These are phyloP conservation scores for Mucor circinelloides DNA, from an alignment of 371 early-diverging fungal species.

Conservation along the genomic window DNA sequence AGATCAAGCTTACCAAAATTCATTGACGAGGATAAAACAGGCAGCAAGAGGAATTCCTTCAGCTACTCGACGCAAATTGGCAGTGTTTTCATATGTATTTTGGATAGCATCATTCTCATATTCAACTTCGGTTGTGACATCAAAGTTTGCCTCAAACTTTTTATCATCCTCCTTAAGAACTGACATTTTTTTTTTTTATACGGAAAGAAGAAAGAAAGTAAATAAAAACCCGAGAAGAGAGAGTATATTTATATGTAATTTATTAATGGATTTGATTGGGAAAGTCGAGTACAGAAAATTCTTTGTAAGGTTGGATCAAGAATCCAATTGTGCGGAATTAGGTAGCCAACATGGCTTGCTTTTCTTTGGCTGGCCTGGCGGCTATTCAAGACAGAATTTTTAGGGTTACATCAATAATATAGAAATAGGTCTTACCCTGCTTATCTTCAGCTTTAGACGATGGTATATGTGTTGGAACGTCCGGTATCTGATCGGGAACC, in stretches of 20 bases:
- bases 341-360: constrained; percentile 25
- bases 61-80: constrained; percentile 32
- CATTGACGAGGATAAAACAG: constrained; percentile 57
- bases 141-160: constrained; percentile 20
- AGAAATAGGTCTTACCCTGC: constrained; percentile 3
- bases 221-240: neutral
- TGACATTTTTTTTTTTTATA: neutral
- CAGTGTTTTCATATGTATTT: constrained; percentile 8
- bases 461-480: constrained; percentile 5
- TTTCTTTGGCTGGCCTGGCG: constrained; percentile 16
- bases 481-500: constrained; percentile 22
- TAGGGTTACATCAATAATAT: neutral
- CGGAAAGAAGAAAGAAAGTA: constrained; percentile 9
- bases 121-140: constrained; percentile 22
- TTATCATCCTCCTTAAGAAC: constrained; percentile 29
- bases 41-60: constrained; percentile 53
- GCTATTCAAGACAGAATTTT: constrained; percentile 1
- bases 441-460: neutral
- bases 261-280: neutral
- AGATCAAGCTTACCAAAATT: constrained; percentile 31
- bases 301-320: neutral
- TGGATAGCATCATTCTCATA: constrained; percentile 17
- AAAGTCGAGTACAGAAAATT: neutral
- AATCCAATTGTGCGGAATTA: neutral
- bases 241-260: neutral